phyloP scores from a whole-genome alignment of 306 rosid genomes.

The Vigna radiata region DNA sequence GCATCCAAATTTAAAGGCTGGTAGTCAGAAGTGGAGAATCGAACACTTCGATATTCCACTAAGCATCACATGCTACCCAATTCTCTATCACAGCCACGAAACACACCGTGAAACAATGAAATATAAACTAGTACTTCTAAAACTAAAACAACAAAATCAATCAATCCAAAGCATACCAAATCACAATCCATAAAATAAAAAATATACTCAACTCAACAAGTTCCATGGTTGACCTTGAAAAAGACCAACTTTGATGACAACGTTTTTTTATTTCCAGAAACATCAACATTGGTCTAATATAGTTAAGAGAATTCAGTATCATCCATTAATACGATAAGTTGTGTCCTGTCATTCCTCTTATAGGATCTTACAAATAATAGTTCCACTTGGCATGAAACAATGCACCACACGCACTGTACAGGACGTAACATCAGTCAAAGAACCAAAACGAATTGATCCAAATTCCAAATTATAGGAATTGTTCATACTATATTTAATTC shows the following conservation, averaged over 20 bases:
- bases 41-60: too few relatives aligned
- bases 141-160: neutral
- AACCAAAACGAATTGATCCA: neutral
- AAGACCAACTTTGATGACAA: neutral
- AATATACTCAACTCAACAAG: neutral
- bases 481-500: neutral
- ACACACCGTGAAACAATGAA: neutral
- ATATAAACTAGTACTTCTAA: constrained; percentile 1
- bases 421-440: neutral
- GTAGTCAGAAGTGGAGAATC: too few relatives aligned
- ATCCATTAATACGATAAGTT: neutral
- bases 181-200: neutral
- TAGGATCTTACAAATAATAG: neutral
- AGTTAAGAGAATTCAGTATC: neutral
- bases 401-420: neutral
- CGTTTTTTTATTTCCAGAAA: neutral
- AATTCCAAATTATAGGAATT: neutral
- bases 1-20: too few relatives aligned
- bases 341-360: constrained; percentile 16
- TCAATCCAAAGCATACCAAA: constrained; percentile 17
- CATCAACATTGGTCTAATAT: neutral
- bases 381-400: neutral
- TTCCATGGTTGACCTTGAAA: neutral
- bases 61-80: too few relatives aligned
- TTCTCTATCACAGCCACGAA: too few relatives aligned